Base-by-base conservation (phyloP, 2,329 filamentous ascomycete species). In the Lasiodiplodia sp. region DNA sequence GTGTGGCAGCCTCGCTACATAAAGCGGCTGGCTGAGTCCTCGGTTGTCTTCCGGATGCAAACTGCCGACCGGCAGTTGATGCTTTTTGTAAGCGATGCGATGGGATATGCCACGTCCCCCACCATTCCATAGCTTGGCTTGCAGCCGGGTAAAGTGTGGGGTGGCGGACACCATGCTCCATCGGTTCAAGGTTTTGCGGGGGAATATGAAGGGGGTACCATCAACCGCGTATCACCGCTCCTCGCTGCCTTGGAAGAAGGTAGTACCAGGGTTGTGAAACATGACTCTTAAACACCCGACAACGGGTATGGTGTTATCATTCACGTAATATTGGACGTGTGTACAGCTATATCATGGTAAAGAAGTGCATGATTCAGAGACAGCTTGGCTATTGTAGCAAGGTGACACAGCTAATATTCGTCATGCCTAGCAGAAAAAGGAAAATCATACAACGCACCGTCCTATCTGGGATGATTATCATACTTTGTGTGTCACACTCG, bases 21-120 rank as follows among this genome's bases (percentile, higher is more conserved):
- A 64, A 64, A 25, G 44, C 40, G 60, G 12, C n/a, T 8, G 44
- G 25, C 18, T 12, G 14, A 7, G 12, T 38, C 31, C 3, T 52
- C 60, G 60, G 60, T 49, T 64, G 23, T 21, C 60, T 52, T 37
- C 18, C 47, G 60, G 60, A 52, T 64, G 31, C 47, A 64, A 52
- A 64, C 10, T 64, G 60, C 60, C 60, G 60, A 64, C 60, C 57
- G 60, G 60, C 60, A 64, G 60, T 64, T 64, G 60, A 6, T 3
- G 16, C 7, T 7, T 37, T 63, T 25, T 37, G 58, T 63, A 51
- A 63, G 40, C 44, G 7, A n/a, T 6, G 40, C 40, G 40, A 6
- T 16, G 44, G 58, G 58, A 63, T 34, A 63, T 28, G 44, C 40
- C 44, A 16, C 7, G 18, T 3, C 38, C 55, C 57, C 37, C 37